Conservation (phyloP, 2,329 filamentous ascomycete species). For the Hypomyces perniciosus region DNA sequence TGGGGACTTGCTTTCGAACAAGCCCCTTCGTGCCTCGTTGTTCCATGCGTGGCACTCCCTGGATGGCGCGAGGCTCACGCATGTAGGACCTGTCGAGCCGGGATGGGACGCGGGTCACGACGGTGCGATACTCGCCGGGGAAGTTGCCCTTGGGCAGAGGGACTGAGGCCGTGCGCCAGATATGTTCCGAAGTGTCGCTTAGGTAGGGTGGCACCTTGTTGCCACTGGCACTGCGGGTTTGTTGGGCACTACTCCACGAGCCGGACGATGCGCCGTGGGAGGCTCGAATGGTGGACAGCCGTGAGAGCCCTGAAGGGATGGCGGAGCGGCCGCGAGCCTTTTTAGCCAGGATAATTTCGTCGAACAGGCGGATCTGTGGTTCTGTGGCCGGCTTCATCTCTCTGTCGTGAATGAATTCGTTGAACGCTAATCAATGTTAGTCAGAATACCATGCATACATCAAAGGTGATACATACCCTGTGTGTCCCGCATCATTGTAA, state of each 20-base stretch:
- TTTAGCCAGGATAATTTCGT: slow-evolving; percentile 79
- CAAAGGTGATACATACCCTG: slow-evolving; percentile 45
- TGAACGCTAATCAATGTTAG: slow-evolving; percentile 43
- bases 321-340: slow-evolving; percentile 59
- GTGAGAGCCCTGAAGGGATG: slow-evolving; percentile 58
- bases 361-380: slow-evolving; percentile 67
- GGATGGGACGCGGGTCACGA: slow-evolving; percentile 64
- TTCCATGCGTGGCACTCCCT: slow-evolving; percentile 69
- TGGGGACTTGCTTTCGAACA: slow-evolving; percentile 50
- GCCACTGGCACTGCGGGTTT: slow-evolving; percentile 27
- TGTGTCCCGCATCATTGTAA: slow-evolving; percentile 58
- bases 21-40: slow-evolving; percentile 45
- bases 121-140: slow-evolving; percentile 54
- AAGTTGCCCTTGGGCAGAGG: slow-evolving; percentile 57
- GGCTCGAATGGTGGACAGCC: slow-evolving; percentile 53
- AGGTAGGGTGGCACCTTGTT: slow-evolving; percentile 54
- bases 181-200: slow-evolving; percentile 67
- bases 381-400: slow-evolving; percentile 59
- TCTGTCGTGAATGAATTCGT: slow-evolving; percentile 79
- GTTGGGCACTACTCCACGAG: slow-evolving; percentile 30
- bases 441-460: slow-evolving; percentile 6
- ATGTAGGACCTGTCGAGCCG: slow-evolving; percentile 82
- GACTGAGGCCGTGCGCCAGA: slow-evolving; percentile 66
- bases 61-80: slow-evolving; percentile 85
- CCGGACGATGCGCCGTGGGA: slow-evolving; percentile 44